A percentile compares a stretch with the other conserved stretches of the same genome.
Evolutionary conservation across 106 monocot species (phyloP).

Genomic region (Xerophyta viscosa): DNA sequence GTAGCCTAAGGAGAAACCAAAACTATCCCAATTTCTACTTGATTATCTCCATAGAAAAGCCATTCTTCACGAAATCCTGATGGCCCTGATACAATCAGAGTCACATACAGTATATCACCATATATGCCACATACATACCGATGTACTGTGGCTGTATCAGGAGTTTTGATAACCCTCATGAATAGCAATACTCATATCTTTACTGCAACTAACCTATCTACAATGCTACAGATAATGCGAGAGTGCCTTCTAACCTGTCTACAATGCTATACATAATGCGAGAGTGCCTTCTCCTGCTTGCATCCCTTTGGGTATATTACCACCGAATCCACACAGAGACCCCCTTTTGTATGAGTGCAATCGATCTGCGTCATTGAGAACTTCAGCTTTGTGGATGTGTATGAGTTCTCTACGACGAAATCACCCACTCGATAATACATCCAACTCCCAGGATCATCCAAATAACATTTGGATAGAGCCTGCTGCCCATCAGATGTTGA

Average conservation of each 20-base stretch:
- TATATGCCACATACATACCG: too few relatives aligned
- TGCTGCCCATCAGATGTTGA: slow-evolving; percentile 17
- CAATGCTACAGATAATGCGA: background rate
- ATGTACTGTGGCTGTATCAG: too few relatives aligned
- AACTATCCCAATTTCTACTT: slow-evolving; percentile 2
- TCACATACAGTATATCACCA: too few relatives aligned
- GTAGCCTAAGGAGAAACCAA: slow-evolving; percentile 1
- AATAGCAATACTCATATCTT: too few relatives aligned
- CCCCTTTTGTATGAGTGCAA: slow-evolving; percentile 20
- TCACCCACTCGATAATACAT: slow-evolving; percentile 6
- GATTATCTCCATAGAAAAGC: background rate
- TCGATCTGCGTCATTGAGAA: slow-evolving; percentile 20
- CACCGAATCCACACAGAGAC: slow-evolving; percentile 13
- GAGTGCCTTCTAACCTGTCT: background rate
- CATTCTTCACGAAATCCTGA: too few relatives aligned
- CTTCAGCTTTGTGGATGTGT: slow-evolving; percentile 4
- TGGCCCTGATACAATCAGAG: too few relatives aligned
- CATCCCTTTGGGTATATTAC: slow-evolving; percentile 10
- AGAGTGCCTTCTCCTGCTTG: background rate
- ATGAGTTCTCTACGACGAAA: slow-evolving; percentile 2
- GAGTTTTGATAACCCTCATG: too few relatives aligned
- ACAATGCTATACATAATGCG: background rate
- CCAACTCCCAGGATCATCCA: slow-evolving; percentile 15
- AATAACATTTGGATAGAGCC: slow-evolving; percentile 2
- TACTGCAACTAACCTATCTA: too few relatives aligned